Percentiles rank a stretch among this genome's conserved stretches.
These are phyloP conservation scores for Musa schizocarpa DNA, from an alignment of 176 grass and related monocot species.

Conservation along the genomic window DNA sequence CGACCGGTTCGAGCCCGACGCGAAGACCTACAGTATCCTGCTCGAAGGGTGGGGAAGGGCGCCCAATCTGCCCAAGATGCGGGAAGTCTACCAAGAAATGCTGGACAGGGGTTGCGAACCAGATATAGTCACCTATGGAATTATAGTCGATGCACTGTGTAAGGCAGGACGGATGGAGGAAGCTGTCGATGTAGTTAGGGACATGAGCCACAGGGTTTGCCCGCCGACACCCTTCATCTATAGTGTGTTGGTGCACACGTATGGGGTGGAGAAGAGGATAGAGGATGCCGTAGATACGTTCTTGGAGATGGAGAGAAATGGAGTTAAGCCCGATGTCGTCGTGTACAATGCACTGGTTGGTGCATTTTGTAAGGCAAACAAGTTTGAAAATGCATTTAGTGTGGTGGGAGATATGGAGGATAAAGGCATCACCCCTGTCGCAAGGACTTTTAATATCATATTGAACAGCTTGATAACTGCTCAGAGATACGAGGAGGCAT, in stretches of 20 bases:
- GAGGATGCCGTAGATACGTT: slow-evolving; percentile 83
- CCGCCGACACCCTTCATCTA: slow-evolving; percentile 75
- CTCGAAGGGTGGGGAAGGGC: slow-evolving; percentile 93
- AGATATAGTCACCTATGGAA: slow-evolving; percentile 89
- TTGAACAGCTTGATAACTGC: slow-evolving; percentile 64
- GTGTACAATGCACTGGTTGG: slow-evolving; percentile 79
- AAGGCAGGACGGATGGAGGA: slow-evolving; percentile 66
- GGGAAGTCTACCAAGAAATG: slow-evolving; percentile 67
- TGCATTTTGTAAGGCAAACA: slow-evolving; percentile 74
- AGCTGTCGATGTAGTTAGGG: slow-evolving; percentile 50
- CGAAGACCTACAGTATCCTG: slow-evolving; percentile 93
- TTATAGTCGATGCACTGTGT: slow-evolving; percentile 88
- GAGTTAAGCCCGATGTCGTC: slow-evolving; percentile 67
- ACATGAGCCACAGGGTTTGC: slow-evolving; percentile 59
- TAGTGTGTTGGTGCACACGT: slow-evolving; percentile 66
- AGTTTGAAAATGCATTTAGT: slow-evolving; percentile 63
- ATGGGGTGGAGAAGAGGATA: slow-evolving; percentile 70
- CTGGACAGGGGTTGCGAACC: slow-evolving; percentile 50
- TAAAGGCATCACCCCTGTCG: slow-evolving; percentile 55
- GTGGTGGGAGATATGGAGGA: slow-evolving; percentile 76
- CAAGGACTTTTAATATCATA: slow-evolving; percentile 82
- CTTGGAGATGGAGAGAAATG: slow-evolving; percentile 73
- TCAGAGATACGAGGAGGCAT: slow-evolving; percentile 50
- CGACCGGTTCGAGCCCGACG: slow-evolving; percentile 40
- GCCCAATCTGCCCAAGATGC: slow-evolving; percentile 85